phyloP scores from a whole-genome alignment of 1,284 basidiomycete genomes.

The Somion occarium region DNA sequence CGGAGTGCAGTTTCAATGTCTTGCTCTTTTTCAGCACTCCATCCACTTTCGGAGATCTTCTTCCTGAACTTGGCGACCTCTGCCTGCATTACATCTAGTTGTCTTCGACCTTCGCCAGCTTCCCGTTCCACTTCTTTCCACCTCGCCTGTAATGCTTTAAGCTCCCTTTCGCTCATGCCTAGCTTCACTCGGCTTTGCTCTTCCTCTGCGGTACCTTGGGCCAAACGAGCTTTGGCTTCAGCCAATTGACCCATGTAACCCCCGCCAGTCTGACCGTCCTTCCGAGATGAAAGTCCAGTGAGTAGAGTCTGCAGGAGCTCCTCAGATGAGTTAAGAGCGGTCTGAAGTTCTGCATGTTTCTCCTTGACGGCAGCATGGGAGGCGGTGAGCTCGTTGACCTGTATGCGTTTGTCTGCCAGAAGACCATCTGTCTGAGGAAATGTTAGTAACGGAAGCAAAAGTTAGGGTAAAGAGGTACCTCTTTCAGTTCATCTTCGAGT shows the following conservation, averaged over 20 bases:
- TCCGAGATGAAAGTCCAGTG: constrained; percentile 77
- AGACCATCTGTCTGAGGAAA: constrained; percentile 48
- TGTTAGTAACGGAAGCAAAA: neutral
- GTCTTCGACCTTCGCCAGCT: constrained; percentile 69
- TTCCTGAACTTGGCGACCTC: constrained; percentile 57
- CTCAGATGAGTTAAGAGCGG: constrained; percentile 73
- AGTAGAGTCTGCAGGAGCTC: constrained; percentile 94
- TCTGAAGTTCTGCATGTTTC: constrained; percentile 61
- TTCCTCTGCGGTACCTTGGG: constrained; percentile 80
- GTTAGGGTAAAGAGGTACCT: constrained; percentile 39
- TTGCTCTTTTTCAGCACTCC: constrained; percentile 77
- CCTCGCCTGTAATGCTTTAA: constrained; percentile 72
- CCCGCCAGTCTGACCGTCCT: constrained; percentile 71
- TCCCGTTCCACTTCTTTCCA: constrained; percentile 88
- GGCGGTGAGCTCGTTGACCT: constrained; percentile 57
- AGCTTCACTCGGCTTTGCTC: constrained; percentile 83
- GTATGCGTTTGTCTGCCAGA: constrained; percentile 50
- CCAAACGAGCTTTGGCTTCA: constrained; percentile 74
- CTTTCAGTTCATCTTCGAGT: constrained; percentile 53
- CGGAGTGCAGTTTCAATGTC: constrained; percentile 56
- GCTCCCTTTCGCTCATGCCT: constrained; percentile 75
- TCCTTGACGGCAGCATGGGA: constrained; percentile 71
- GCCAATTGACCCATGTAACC: constrained; percentile 97
- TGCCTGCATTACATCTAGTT: constrained; percentile 55
- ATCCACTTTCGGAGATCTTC: constrained; percentile 63